Conservation (phyloP, 1,284 basidiomycete genomes). For the Chiua sp. region DNA sequence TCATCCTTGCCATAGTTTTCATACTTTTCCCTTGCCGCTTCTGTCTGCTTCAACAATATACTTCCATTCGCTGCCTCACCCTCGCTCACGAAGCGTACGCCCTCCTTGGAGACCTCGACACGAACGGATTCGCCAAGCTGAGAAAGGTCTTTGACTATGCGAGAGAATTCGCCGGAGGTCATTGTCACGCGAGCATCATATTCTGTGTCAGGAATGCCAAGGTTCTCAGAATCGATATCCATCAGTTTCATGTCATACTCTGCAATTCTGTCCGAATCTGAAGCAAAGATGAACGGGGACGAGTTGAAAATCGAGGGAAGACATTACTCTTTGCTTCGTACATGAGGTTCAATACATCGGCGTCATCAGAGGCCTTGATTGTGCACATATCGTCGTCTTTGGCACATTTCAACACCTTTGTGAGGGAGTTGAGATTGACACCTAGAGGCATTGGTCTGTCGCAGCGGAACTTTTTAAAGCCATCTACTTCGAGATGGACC, state of each 20-base stretch:
- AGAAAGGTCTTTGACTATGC: constrained; percentile 95
- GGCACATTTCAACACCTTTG: constrained; percentile 97
- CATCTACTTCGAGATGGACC: constrained; percentile 76
- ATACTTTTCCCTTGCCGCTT: constrained; percentile 49
- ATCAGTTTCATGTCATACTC: constrained; percentile 99
- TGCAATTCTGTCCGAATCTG: constrained; percentile 93
- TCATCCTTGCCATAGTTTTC: constrained; percentile 54
- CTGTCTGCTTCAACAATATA: constrained; percentile 82
- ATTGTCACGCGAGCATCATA: constrained; percentile 96
- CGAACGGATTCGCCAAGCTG: constrained; percentile 94
- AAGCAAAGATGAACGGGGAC: not conserved
- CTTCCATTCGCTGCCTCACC: constrained; percentile 95
- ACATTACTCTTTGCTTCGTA: constrained; percentile 91
- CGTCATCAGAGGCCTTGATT: constrained; percentile 92
- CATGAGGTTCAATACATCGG: constrained; percentile 87
- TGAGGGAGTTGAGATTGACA: constrained; percentile 88
- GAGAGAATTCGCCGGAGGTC: constrained; percentile 86
- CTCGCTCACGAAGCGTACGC: constrained; percentile 92
- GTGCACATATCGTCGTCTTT: constrained; percentile 96
- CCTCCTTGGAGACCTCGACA: constrained; percentile 97
- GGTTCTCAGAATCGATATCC: constrained; percentile 97
- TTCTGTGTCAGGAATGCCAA: constrained; percentile 98
- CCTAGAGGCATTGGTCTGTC: constrained; percentile 96
- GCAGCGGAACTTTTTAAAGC: constrained; percentile 92
- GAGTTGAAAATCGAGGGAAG: not conserved